These are phyloP conservation scores for Notholithocarpus densiflorus DNA, from an alignment of 306 rosid genomes.

Conservation along the genomic window DNA sequence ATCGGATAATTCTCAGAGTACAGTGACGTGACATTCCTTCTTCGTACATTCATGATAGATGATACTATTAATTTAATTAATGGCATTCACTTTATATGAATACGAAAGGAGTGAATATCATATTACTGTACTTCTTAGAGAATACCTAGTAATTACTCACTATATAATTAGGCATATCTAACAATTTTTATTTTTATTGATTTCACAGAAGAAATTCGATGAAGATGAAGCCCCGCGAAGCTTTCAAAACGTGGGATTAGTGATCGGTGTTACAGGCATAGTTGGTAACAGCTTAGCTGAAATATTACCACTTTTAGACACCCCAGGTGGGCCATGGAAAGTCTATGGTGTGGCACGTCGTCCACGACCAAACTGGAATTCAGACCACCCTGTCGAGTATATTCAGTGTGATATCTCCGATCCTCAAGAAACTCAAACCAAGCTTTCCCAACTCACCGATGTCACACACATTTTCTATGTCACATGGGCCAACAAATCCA, in stretches of 20 bases:
- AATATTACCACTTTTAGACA: conserved; percentile 65
- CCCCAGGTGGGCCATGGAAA: conserved; percentile 79
- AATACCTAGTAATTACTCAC: too few relatives aligned
- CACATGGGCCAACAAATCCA: conserved; percentile 46
- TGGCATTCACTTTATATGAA: too few relatives aligned
- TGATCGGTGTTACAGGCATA: conserved; percentile 69
- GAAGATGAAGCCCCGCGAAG: conserved; percentile 51
- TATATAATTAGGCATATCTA: background rate
- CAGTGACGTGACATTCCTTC: too few relatives aligned
- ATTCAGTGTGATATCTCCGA: conserved; percentile 70
- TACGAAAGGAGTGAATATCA: too few relatives aligned
- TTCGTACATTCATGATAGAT: too few relatives aligned
- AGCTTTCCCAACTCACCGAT: conserved; percentile 56
- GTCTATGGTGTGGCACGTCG: conserved; percentile 79
- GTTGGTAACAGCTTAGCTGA: conserved; percentile 84
- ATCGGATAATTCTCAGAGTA: too few relatives aligned
- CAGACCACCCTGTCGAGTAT: conserved; percentile 59
- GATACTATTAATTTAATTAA: too few relatives aligned
- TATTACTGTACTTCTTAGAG: too few relatives aligned
- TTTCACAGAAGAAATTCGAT: conserved; percentile 45
- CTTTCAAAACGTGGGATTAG: conserved; percentile 45
- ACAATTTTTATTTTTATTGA: background rate
- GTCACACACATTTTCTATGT: conserved; percentile 73
- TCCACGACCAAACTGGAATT: conserved; percentile 65
- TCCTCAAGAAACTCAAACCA: conserved; percentile 40